Conservation (phyloP, 441 rosid genomes). For the Aquilaria agallochum region DNA sequence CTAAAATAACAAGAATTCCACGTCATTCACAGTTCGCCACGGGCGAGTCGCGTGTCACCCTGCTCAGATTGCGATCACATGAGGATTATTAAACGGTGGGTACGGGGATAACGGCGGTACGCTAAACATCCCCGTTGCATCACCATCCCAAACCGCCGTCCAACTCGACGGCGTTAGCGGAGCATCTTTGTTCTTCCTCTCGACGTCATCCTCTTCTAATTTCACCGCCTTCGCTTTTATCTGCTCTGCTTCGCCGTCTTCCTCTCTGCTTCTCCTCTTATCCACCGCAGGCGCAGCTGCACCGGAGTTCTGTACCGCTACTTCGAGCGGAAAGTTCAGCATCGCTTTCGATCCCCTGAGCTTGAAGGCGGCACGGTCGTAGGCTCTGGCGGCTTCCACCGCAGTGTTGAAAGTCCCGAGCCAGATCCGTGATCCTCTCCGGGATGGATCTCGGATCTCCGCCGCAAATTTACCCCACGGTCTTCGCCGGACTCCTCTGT, state of each 20-base stretch:
- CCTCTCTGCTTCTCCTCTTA: constrained; percentile 43
- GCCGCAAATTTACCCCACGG: constrained; percentile 99
- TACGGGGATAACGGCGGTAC: constrained; percentile 64
- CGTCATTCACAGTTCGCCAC: no score
- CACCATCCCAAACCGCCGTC: constrained; percentile 32
- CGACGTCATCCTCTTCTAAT: constrained; percentile 25
- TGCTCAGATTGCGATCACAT: not conserved
- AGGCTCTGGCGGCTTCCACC: constrained; percentile 84
- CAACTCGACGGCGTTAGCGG: constrained; percentile 44
- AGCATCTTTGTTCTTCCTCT: constrained; percentile 7
- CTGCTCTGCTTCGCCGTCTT: constrained; percentile 19
- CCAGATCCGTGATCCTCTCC: constrained; percentile 77
- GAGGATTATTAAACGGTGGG: constrained; percentile 44
- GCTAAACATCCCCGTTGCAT: constrained; percentile 31
- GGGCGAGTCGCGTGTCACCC: no score
- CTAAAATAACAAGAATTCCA: no score
- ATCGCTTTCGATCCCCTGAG: constrained; percentile 85
- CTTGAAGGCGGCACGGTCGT: constrained; percentile 77
- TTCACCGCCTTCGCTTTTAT: constrained; percentile 28
- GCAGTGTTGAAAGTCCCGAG: constrained; percentile 87
- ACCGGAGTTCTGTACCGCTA: constrained; percentile 25
- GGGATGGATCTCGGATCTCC: constrained; percentile 86
- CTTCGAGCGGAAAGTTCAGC: constrained; percentile 81
- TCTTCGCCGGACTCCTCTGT: constrained; percentile 86
- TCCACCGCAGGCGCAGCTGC: constrained; percentile 20